Base-by-base conservation (phyloP, 2,329 filamentous ascomycete genomes). In the Leptoxyphium fumago region DNA sequence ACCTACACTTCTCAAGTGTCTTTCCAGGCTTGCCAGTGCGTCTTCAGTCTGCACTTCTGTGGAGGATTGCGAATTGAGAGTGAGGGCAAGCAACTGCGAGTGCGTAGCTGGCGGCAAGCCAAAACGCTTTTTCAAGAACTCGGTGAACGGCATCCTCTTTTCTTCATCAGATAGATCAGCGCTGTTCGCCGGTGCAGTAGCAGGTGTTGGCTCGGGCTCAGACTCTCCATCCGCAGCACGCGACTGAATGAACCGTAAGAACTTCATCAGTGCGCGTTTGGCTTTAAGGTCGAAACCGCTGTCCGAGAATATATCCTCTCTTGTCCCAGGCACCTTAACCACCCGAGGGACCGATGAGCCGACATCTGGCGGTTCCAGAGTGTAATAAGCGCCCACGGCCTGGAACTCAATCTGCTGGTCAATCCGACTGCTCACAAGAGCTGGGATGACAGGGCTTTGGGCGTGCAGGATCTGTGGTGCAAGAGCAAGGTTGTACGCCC, bases 401-500 rank as follows among this genome's bases (percentile, higher is more conserved):
- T 91, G 76, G 54, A 96, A 96, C 59, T 96, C 89, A 40, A 98
- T 74, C 65, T 95, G 88, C 17, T 81, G 77, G 57, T 89, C 89
- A 10, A 87, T 82, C 53, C 80, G 82, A 6, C 89, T 94, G 2
- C 87, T 86, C n/a, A 96, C 84, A 13, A 96, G 75, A 55, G 80
- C 75, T 8, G 78, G 75, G 5, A 96, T 69, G 29, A 96, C 72
- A 51, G 76, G 72, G 2, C 88, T 94, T 43, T 81, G 80, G 9
- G 84, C 77, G 63, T 95, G 91, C 43, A 96, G 79, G 49, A 95
- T 70, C 56, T 93, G 84, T 6, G 91, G 88, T 15, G 86, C 82
- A 9, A 96, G 71, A 1, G 86, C 80, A 36, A 98, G 65, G 32
- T 80, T 85, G 62, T 96, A 96, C 28, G 82, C 73, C 52, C 88